Base-by-base conservation (phyloP, 805 yeast species). In the Cyberlindnera mississippiensis region DNA sequence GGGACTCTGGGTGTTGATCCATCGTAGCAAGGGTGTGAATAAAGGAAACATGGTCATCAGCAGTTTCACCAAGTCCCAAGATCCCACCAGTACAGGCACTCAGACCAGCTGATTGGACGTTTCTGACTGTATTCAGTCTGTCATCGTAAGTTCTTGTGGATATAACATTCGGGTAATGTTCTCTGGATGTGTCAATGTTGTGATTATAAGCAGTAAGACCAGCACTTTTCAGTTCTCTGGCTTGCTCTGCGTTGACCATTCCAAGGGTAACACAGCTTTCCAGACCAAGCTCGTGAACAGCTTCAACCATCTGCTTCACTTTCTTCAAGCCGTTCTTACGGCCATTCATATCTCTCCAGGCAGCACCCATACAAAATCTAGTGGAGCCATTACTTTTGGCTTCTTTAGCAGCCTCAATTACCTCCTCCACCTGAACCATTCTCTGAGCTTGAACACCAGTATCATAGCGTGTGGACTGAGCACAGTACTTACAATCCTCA, bases 341-440 rank as follows among this genome's bases (percentile, higher is more conserved):
- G 14, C 93, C 91, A 37, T 68, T 67, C 93, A 85, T 85, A 47
- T 83, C 91, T 59, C 93, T 72, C 93, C 91, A 85, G 2, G 93
- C 93, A 10, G 91, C 87, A 35, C 93, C 93, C 80, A 85, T 75
- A 57, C 93, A 85, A 57, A 85, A 85, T 49, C 93, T 68, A 0
- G 93, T 85, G 1, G 84, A 73, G 0, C 91, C 91, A 49, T 83
- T 82, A 6, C 52, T 65, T 52, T 81, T 80, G 11, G 93, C 90
- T 38, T 70, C 72, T 40, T 62, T 65, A 1, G 93, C 93, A 26
- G 77, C 81, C 38, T 64, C 68, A 51, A 80, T 61, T 1, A 85
- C 90, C n/a, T 70, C 69, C 5, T 82, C 88, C 10, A 82, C 56
- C 19, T 69, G 62, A 12, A 83, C 70, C 64, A 83, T 61, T 54